Evolutionary conservation across 768 basidiomycete genomes (phyloP).

Genomic region (Suillus tomentosus): DNA sequence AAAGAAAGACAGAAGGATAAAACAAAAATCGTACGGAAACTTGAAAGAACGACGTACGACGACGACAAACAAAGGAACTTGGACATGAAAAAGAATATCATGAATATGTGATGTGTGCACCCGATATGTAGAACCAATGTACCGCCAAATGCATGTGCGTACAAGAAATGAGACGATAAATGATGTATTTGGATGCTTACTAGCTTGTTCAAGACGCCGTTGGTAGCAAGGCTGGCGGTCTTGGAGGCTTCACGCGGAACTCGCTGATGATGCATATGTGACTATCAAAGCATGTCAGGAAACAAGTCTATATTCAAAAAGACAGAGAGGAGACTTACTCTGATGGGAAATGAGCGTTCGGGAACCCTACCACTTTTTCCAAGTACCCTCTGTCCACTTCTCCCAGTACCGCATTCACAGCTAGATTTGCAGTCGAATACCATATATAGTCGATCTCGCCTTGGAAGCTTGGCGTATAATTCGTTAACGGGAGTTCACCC

Average conservation of each 20-base stretch:
- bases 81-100: constrained; percentile 2
- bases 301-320: constrained; percentile 9
- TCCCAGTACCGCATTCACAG: constrained; percentile 82
- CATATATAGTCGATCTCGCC: constrained; percentile 94
- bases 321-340: constrained; percentile 64
- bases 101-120: constrained; percentile 10
- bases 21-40: constrained; percentile 17
- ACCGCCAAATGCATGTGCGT: constrained; percentile 22
- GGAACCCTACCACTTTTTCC: constrained; percentile 93
- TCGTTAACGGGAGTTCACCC: constrained; percentile 76
- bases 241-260: constrained; percentile 78
- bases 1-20: constrained; percentile 19
- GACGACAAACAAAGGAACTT: constrained; percentile 6
- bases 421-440: constrained; percentile 75
- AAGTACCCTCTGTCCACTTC: constrained; percentile 86
- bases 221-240: constrained; percentile 22
- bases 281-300: constrained; percentile 39
- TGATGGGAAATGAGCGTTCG: constrained; percentile 94
- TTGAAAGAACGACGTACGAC: constrained; percentile 23
- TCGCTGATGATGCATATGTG: constrained; percentile 73
- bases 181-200: constrained; percentile 16
- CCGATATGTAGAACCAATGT: constrained; percentile 24
- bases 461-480: constrained; percentile 85
- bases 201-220: constrained; percentile 1
- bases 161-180: constrained; percentile 18